phyloP scores from a whole-genome alignment of 129 eudicot genomes.

The Logfia minima region DNA sequence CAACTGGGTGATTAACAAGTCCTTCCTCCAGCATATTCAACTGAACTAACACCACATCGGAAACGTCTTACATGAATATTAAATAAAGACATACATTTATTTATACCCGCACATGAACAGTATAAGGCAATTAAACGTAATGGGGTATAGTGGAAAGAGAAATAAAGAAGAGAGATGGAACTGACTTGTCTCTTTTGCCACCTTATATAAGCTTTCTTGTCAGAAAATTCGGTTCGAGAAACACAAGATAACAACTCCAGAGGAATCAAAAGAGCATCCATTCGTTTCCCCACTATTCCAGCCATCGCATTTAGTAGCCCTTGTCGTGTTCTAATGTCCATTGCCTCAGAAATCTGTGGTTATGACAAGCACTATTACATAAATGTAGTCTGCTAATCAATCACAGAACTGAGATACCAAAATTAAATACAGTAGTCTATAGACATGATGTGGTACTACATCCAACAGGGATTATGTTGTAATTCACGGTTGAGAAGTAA shows the following conservation, averaged over 20 bases:
- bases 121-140: slow-evolving; percentile 15
- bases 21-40: slow-evolving; percentile 98
- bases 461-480: neutral
- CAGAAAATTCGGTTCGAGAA: slow-evolving; percentile 92
- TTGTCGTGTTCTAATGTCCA: slow-evolving; percentile 94
- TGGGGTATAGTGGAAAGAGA: neutral
- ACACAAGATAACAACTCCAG: slow-evolving; percentile 85
- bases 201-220: slow-evolving; percentile 92
- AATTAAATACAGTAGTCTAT: neutral
- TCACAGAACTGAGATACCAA: neutral
- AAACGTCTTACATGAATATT: slow-evolving; percentile 35
- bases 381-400: neutral
- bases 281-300: slow-evolving; percentile 91
- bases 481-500: neutral
- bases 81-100: slow-evolving; percentile 13
- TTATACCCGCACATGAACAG: neutral
- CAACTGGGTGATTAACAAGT: slow-evolving; percentile 90
- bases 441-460: neutral
- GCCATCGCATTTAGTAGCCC: slow-evolving; percentile 90
- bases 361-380: slow-evolving; percentile 16
- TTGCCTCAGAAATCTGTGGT: slow-evolving; percentile 86
- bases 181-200: slow-evolving; percentile 99
- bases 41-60: slow-evolving; percentile 78
- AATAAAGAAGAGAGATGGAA: slow-evolving; percentile 33
- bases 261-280: slow-evolving; percentile 94